Percentiles rank a stretch among this genome's conserved stretches.
These are phyloP conservation scores for Crepidotus sp. DNA, from an alignment of 1,284 basidiomycete species.

Conservation along the genomic window DNA sequence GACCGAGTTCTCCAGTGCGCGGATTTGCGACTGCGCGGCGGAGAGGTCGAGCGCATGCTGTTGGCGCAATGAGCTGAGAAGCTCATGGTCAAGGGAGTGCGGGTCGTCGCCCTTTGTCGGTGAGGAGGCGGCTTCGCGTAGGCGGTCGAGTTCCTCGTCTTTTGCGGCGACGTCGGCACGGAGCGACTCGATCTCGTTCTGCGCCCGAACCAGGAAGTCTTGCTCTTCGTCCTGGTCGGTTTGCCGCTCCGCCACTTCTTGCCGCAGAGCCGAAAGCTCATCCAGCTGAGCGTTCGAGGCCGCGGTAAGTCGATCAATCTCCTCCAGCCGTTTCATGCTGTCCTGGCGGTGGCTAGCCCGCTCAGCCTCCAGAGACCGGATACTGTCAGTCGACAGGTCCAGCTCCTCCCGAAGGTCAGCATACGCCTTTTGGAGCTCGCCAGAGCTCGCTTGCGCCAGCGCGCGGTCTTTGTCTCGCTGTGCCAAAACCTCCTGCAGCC, in stretches of 20 bases:
- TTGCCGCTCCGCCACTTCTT: slow-evolving; percentile 43
- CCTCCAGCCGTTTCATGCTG: slow-evolving; percentile 40
- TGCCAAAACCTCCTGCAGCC: slow-evolving; percentile 33
- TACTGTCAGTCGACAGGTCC: slow-evolving; percentile 39
- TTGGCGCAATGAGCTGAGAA: slow-evolving; percentile 57
- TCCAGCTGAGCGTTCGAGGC: slow-evolving; percentile 37
- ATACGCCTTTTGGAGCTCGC: slow-evolving; percentile 57
- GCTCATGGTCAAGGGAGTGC: slow-evolving; percentile 58
- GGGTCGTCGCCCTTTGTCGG: slow-evolving; percentile 28
- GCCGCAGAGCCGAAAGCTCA: slow-evolving; percentile 38
- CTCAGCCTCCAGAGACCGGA: slow-evolving; percentile 51
- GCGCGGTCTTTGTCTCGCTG: slow-evolving; percentile 43
- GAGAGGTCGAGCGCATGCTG: slow-evolving; percentile 76
- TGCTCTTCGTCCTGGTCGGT: slow-evolving; percentile 49
- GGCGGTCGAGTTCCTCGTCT: slow-evolving; percentile 55
- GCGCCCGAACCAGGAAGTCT: slow-evolving; percentile 51
- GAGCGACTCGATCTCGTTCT: slow-evolving; percentile 59
- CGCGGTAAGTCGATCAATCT: slow-evolving; percentile 42
- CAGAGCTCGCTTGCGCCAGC: slow-evolving; percentile 37
- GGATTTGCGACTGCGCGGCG: slow-evolving; percentile 65
- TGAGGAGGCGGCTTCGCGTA: slow-evolving; percentile 35
- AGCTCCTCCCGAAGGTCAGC: slow-evolving; percentile 55
- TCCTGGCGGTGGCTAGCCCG: slow-evolving; percentile 47
- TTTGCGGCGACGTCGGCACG: slow-evolving; percentile 47
- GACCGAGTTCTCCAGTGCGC: slow-evolving; percentile 60